phyloP scores from a whole-genome alignment of 163 green algal genomes.

The Volvox carteri region DNA sequence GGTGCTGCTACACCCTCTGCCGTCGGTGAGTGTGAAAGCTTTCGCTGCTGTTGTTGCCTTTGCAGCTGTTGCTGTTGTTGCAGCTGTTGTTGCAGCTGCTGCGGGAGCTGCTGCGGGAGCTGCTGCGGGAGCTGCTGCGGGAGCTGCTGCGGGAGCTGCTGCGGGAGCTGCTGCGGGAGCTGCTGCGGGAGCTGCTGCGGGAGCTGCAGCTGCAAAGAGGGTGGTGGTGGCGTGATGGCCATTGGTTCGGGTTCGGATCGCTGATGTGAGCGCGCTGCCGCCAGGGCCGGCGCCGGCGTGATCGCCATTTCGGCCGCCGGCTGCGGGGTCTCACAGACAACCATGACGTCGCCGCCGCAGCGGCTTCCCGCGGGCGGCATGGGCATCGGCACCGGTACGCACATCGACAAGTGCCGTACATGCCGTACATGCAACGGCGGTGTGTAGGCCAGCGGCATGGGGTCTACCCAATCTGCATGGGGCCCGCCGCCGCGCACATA shows the following conservation, averaged over 20 bases:
- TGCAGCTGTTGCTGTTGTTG: no score
- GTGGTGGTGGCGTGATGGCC: neutral
- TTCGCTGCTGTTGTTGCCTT: no score
- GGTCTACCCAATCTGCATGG: neutral
- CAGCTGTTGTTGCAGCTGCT: no score
- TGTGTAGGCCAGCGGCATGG: neutral
- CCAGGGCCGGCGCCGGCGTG: neutral
- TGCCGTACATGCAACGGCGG: neutral
- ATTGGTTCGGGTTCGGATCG: neutral
- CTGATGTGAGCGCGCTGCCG: no score
- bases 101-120: no score
- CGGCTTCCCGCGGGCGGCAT: neutral
- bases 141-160: no score
- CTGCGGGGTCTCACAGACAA: constrained; percentile 11
- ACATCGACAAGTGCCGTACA: neutral
- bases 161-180: neutral
- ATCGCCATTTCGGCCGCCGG: constrained; percentile 1
- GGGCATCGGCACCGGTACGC: neutral
- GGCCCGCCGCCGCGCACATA: neutral
- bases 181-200: neutral
- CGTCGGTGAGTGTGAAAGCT: no score
- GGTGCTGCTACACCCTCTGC: no score
- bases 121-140: no score
- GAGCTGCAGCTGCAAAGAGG: neutral
- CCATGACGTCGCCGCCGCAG: neutral